Percentiles rank a stretch among this genome's conserved stretches.
These are phyloP conservation scores for Macrophomina tecta DNA, from an alignment of 2,329 filamentous ascomycete genomes.

Conservation along the genomic window DNA sequence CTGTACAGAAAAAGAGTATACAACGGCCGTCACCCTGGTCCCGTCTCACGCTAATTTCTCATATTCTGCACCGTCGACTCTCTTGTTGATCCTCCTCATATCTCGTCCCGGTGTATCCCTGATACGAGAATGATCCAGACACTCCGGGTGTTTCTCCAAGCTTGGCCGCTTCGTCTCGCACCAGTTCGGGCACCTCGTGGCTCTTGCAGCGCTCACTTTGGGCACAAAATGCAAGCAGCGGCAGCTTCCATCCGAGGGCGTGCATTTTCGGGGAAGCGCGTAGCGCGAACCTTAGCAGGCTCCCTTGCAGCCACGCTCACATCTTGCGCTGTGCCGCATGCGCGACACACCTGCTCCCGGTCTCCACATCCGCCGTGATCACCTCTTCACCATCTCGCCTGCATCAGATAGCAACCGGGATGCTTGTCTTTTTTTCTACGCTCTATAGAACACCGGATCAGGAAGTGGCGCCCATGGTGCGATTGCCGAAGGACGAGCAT, in stretches of 20 bases:
- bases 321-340: conserved; percentile 4
- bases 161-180: background rate
- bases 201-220: background rate
- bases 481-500: background rate
- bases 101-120: background rate
- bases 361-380: conserved; percentile 4
- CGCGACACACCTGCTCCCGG: conserved; percentile 4
- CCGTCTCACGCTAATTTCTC: background rate
- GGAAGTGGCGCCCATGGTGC: background rate
- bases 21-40: background rate
- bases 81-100: background rate
- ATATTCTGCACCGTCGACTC: background rate
- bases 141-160: background rate
- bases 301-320: background rate
- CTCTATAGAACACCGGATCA: background rate
- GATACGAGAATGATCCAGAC: background rate
- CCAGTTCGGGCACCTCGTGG: background rate
- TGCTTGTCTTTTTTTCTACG: background rate
- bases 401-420: background rate
- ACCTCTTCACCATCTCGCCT: background rate
- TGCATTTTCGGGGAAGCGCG: conserved; percentile 14
- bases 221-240: background rate
- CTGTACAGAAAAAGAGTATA: background rate
- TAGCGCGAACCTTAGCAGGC: conserved; percentile 12
- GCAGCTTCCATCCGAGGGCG: background rate